Evolutionary conservation across 2,329 filamentous ascomycete genomes (phyloP).

Genomic region (Xylaria hypoxylon): DNA sequence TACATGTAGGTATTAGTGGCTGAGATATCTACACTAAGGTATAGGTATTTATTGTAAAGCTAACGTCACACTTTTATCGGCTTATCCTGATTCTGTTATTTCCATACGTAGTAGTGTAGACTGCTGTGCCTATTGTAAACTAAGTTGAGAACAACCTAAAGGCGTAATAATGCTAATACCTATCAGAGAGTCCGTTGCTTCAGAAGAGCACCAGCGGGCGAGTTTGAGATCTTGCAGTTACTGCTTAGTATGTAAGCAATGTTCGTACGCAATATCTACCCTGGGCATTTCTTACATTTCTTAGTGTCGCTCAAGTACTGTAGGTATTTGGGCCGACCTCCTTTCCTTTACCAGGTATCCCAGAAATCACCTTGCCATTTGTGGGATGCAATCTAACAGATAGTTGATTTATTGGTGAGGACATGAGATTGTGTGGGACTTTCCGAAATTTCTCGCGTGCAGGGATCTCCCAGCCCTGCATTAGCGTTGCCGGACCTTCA

Average conservation of each 20-base stretch:
- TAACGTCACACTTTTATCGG: background rate
- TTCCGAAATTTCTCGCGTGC: conserved; percentile 45
- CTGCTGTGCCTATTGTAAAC: too few species aligned
- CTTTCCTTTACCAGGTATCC: conserved; percentile 34
- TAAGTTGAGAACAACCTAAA: too few species aligned
- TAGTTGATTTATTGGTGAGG: conserved; percentile 37
- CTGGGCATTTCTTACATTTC: too few species aligned
- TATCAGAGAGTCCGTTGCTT: conserved; percentile 22
- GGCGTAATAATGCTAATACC: background rate
- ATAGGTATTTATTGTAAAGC: background rate
- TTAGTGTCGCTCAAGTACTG: conserved; percentile 4
- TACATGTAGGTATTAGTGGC: background rate
- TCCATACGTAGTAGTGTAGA: background rate
- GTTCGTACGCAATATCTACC: background rate
- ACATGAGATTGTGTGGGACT: conserved; percentile 37
- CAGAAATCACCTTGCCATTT: conserved; percentile 18
- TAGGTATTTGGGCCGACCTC: conserved; percentile 26
- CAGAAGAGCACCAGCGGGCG: conserved; percentile 16
- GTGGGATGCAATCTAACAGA: conserved; percentile 33
- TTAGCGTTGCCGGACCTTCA: conserved; percentile 40
- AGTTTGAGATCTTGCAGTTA: conserved; percentile 6
- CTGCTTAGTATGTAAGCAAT: too few species aligned
- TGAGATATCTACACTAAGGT: too few species aligned
- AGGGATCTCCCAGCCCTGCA: conserved; percentile 38
- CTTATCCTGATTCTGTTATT: conserved; percentile 1